A percentile compares a stretch with the other conserved stretches of the same genome.
phyloP scores from a whole-genome alignment of 164 flowering plant genomes.

The Umbellularia californica region DNA sequence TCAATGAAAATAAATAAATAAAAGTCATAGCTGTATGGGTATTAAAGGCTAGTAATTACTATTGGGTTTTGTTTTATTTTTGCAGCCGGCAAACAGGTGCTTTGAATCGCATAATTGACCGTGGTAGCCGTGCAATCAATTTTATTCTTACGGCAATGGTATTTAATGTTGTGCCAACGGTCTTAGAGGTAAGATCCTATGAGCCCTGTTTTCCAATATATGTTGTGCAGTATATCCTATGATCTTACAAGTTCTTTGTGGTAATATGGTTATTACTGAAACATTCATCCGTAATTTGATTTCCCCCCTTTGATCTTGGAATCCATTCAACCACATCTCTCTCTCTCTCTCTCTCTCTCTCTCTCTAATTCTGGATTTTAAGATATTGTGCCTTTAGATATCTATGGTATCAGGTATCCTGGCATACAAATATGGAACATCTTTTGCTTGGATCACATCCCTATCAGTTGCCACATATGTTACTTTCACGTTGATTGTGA shows the following conservation, averaged over 20 bases:
- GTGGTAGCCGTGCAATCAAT: conserved; percentile 99
- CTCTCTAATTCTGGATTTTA: neutral
- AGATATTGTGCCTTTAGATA: conserved; percentile 50
- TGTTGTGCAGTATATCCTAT: neutral
- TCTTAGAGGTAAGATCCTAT: conserved; percentile 71
- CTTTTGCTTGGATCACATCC: conserved; percentile 98
- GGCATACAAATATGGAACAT: conserved; percentile 95
- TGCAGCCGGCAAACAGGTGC: conserved; percentile 98
- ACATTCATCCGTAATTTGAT: neutral
- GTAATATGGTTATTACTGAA: neutral
- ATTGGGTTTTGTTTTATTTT: conserved; percentile 16
- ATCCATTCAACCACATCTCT: too few relatives aligned
- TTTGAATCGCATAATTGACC: conserved; percentile 85
- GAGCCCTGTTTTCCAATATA: neutral
- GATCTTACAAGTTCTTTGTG: neutral
- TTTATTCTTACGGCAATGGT: conserved; percentile 90
- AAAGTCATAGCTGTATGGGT: neutral
- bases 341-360: neutral
- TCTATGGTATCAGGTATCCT: conserved; percentile 97
- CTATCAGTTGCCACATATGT: conserved; percentile 86
- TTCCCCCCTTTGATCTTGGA: neutral
- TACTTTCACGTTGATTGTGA: conserved; percentile 74
- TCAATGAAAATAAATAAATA: neutral
- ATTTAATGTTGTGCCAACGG: conserved; percentile 92
- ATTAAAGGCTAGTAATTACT: neutral